Base-by-base conservation (phyloP, 1,139 yeast species). In the Taiozyma sp. region DNA sequence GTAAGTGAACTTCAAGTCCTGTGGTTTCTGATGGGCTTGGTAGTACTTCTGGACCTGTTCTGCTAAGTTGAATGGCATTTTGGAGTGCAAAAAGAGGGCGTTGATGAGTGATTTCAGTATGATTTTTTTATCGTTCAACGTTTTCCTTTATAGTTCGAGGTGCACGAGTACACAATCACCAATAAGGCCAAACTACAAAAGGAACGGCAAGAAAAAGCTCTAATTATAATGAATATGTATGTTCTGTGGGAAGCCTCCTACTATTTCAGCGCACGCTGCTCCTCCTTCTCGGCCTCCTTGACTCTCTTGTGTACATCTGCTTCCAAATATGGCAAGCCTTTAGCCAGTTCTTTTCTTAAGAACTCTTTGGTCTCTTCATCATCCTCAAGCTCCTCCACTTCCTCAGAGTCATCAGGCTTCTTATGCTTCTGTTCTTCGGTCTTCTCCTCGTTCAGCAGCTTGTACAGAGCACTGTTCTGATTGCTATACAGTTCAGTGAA, bases 381-480 rank as follows among this genome's bases (percentile, higher is more conserved):
- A 27, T 49, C 54, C 12, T 50, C 50, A 8, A 45, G 34, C 9
- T 51, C 55, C 13, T 45, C 45, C 6, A 43, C 48, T 1, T 51
- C 48, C 8, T 51, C 44, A n/a, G 52, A 49, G 36, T 52, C 51
- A 36, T 53, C 46, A 24, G 54, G 50, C 22, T 49, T 51, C 12
- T 46, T 44, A 41, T 45, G 49, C 45, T 53, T 50, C 19, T 48
- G 39, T 4, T 50, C 52, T 10, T 57, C 55, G 19, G 44, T 39
- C 34, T 56, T 57, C 46, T 71, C 71, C 55, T 76, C 81, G 61
- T 76, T 80, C 65, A 92, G 71, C 49, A 92, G 72, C 66, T 79
- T 79, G 65, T 87, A 88, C 53, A 92, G 75, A 51, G 83, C 85
- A 62, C 96, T 86, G 44, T 74, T 69, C 12, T 83, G 79, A 59